phyloP scores from a whole-genome alignment of 2,329 filamentous ascomycete species.

The Aureobasidium sp. region DNA sequence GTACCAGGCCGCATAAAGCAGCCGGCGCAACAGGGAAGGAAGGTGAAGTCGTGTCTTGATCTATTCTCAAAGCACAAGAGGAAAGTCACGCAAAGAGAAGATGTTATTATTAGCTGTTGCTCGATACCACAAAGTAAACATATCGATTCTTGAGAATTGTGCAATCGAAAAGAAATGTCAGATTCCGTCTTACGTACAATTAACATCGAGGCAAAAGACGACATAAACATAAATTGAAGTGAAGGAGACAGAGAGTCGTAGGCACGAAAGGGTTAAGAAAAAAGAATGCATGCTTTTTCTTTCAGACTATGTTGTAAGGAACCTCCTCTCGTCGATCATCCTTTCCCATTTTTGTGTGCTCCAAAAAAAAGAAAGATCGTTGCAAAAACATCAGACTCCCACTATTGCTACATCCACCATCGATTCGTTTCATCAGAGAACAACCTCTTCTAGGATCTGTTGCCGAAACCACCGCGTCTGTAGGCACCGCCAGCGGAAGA shows the following conservation, averaged over 20 bases:
- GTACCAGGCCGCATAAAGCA: slow-evolving; percentile 24
- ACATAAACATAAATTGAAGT: not conserved
- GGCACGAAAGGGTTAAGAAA: not conserved
- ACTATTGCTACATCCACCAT: slow-evolving; percentile 1
- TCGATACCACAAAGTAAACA: not conserved
- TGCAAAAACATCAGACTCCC: slow-evolving; percentile 9
- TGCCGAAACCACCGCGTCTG: slow-evolving; percentile 17
- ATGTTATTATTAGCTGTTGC: not conserved
- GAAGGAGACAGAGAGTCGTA: not conserved
- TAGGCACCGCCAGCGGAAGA: slow-evolving; percentile 17
- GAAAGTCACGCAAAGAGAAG: not conserved
- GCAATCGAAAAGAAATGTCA: no score
- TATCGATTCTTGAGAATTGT: not conserved
- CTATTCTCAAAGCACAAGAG: not conserved
- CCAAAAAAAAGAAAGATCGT: slow-evolving; percentile 5
- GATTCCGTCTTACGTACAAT: not conserved
- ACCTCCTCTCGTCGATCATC: not conserved
- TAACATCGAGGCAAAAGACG: not conserved
- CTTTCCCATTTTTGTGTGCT: slow-evolving; percentile 1
- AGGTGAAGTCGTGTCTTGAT: not conserved
- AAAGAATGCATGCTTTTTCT: slow-evolving; percentile 14
- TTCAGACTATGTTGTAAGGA: slow-evolving; percentile 1
- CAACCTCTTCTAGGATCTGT: not conserved
- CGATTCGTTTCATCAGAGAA: not conserved
- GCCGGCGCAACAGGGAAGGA: not conserved